Base-by-base conservation (phyloP, 2,329 filamentous ascomycete genomes). In the Huntiella moniliformis region DNA sequence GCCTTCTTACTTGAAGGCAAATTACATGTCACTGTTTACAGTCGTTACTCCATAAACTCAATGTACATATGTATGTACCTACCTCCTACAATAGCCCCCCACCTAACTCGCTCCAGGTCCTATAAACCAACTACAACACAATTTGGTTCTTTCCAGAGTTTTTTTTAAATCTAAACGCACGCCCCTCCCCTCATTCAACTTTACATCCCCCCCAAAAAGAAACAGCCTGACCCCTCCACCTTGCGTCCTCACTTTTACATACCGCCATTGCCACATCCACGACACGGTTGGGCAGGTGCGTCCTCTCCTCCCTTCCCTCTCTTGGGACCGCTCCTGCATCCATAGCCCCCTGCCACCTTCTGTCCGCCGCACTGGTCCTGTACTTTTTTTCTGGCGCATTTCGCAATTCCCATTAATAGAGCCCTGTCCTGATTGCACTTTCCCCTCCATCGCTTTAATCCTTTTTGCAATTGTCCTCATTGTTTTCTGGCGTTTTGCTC, bases 341-440 rank as follows among this genome's bases (percentile, higher is more conserved):
- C 11, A 12, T 28, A 38, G 8, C 38, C n/a, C 22, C 38, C 15
- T 17, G 22, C 35, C 11, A 33, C 38, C 28, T 35, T 38, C 36
- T 34, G 17, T 31, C 33, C 38, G 38, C 48, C 43, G 38, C 44
- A 46, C 43, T 46, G 46, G 22, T 48, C 49, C 40, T 47, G 41
- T 49, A 38, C 47, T 38, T 42, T 38, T 22, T 38, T 13, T 28
- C 22, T 28, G 22, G 22, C 22, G 22, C 22, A 28, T 28, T 28
- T 28, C 22, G 36, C 44, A 28, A 38, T 35, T 34, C 18, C 36
- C 38, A 35, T 38, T 46, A 46, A 41, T 41, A 41, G 17, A 41
- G 39, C 32, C 32, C 41, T 43, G 41, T 43, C 16, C 41, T 43
- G 13, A 31, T 46, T 17, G 17, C 31, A 37, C 12, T 36, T 44